phyloP scores from a whole-genome alignment of 2,329 filamentous ascomycete species.

The Colletotrichum somersetense region DNA sequence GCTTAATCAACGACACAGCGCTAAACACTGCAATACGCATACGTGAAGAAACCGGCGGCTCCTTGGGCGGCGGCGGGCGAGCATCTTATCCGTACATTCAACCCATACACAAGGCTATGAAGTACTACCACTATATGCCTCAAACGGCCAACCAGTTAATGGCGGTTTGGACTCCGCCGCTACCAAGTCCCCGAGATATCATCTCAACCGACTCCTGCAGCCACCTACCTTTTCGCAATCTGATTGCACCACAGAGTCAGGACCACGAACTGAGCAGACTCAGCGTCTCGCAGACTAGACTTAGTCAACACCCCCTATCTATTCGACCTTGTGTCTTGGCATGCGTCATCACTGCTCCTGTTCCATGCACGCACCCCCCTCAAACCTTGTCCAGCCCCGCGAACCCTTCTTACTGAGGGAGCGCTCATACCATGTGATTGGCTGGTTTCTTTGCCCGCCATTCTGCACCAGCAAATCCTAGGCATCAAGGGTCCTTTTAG shows the following conservation, averaged over 20 bases:
- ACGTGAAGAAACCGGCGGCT: constrained; percentile 8
- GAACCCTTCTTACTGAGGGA: constrained; percentile 21
- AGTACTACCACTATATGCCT: background rate
- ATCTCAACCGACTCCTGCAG: constrained; percentile 21
- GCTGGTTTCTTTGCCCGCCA: background rate
- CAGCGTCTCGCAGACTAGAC: constrained; percentile 1
- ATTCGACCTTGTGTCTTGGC: constrained; percentile 17
- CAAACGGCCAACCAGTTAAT: constrained; percentile 5
- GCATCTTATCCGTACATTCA: constrained; percentile 24
- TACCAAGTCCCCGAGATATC: constrained; percentile 6
- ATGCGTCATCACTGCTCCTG: constrained; percentile 29
- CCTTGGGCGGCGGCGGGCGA: constrained; percentile 5
- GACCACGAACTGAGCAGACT: constrained; percentile 6
- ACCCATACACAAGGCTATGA: background rate
- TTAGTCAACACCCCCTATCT: background rate
- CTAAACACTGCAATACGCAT: background rate
- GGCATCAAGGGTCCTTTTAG: constrained; percentile 37
- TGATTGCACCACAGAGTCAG: constrained; percentile 25
- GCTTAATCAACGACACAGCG: background rate
- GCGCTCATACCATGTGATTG: constrained; percentile 10
- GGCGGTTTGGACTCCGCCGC: constrained; percentile 15
- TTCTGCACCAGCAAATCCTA: constrained; percentile 25
- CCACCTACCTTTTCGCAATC: constrained; percentile 4
- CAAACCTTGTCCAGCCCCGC: constrained; percentile 16
- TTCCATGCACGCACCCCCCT: constrained; percentile 18